Percentiles rank a stretch among this genome's conserved stretches.
These are phyloP conservation scores for Amylostereum areolatum DNA, from an alignment of 1,284 basidiomycete species.

Conservation along the genomic window DNA sequence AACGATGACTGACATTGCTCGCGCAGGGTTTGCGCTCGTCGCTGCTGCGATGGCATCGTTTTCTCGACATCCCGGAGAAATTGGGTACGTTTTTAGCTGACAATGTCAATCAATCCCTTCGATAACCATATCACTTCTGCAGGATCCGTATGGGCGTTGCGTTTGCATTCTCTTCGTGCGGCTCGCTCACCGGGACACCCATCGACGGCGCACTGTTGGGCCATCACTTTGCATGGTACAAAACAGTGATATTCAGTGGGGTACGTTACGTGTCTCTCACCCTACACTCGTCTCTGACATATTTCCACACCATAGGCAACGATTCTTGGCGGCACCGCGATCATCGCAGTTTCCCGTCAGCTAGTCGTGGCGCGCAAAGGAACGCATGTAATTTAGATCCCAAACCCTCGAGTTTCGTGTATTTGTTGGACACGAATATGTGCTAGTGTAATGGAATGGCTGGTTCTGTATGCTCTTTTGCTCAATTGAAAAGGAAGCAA, in stretches of 20 bases:
- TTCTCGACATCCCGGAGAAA: background rate
- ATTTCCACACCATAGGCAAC: background rate
- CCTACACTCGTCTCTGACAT: background rate
- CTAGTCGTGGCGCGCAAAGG: background rate
- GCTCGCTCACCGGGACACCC: background rate
- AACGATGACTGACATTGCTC: background rate
- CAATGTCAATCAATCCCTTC: background rate
- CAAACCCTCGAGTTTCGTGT: too few relatives aligned
- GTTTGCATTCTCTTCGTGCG: background rate
- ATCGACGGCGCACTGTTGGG: background rate
- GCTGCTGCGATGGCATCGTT: background rate
- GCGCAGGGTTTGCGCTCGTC: background rate
- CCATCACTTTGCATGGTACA: background rate
- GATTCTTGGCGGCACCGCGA: background rate
- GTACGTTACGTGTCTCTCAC: background rate
- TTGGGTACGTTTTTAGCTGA: background rate
- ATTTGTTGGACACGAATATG: too few relatives aligned
- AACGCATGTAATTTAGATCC: background rate
- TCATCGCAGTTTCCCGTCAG: background rate
- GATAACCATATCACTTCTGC: background rate
- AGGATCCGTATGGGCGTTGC: background rate
- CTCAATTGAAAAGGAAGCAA: too few relatives aligned
- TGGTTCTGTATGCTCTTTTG: too few relatives aligned
- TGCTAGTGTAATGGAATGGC: too few relatives aligned
- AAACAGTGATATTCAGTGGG: background rate